These are phyloP conservation scores for Leccinum subgranulosum DNA, from an alignment of 768 basidiomycete genomes.

Conservation along the genomic window DNA sequence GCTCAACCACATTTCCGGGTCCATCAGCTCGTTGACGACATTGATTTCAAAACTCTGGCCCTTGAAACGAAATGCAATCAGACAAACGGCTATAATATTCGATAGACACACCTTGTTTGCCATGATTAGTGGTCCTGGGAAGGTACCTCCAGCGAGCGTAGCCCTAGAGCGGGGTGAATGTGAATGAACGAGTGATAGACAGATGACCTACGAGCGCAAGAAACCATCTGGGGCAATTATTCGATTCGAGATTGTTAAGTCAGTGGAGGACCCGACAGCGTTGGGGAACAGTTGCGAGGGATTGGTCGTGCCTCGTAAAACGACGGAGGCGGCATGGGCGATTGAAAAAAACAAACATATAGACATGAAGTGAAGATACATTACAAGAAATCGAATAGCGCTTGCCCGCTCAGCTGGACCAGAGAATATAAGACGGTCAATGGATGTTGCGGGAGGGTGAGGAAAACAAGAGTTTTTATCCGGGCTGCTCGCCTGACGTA, in stretches of 20 bases:
- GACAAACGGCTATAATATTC: background rate
- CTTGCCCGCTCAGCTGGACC: background rate
- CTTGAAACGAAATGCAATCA: slow-evolving; percentile 20
- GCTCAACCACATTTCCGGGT: slow-evolving; percentile 45
- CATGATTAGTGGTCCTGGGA: slow-evolving; percentile 44
- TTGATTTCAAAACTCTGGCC: slow-evolving; percentile 41
- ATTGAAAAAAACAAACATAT: slow-evolving; percentile 5
- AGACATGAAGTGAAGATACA: slow-evolving; percentile 10
- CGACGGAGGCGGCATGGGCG: slow-evolving; percentile 17
- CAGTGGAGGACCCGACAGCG: slow-evolving; percentile 16
- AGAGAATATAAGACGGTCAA: background rate
- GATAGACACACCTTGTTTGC: slow-evolving; percentile 29
- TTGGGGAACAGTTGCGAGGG: background rate
- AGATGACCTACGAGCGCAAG: slow-evolving; percentile 36
- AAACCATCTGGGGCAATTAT: slow-evolving; percentile 50
- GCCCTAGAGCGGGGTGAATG: slow-evolving; percentile 9
- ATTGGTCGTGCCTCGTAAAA: slow-evolving; percentile 7
- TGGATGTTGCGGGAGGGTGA: too few species aligned
- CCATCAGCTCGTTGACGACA: slow-evolving; percentile 43
- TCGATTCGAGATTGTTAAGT: slow-evolving; percentile 39
- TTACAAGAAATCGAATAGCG: slow-evolving; percentile 2
- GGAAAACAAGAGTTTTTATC: background rate
- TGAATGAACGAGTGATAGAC: background rate
- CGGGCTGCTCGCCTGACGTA: background rate
- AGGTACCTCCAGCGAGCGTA: slow-evolving; percentile 39